Base-by-base conservation (phyloP, 176 grass and related monocot species). In the Saccharum officinarum region DNA sequence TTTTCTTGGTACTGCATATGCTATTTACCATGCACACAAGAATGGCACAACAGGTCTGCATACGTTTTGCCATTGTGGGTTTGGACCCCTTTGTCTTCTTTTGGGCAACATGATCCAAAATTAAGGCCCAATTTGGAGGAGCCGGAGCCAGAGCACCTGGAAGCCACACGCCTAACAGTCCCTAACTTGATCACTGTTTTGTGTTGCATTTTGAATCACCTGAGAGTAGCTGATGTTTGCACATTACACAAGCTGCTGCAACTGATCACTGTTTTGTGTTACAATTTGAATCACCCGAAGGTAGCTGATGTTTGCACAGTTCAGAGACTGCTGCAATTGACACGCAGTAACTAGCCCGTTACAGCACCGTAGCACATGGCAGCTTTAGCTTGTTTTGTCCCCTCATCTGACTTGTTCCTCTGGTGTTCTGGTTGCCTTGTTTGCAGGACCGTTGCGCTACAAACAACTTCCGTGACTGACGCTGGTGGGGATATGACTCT, bases 401-500 rank as follows among this genome's bases (percentile, higher is more conserved):
- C 44, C 14, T 68, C 31, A 77, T 67, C 82, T 77, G 57, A 77
- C 45, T 49, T 62, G 7, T 36, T 45, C 31, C 69, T 23, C 23
- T 41, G 67, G 5, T 60, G 63, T 69, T 78, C 60, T 34, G 37
- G 40, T 73, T 86, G 40, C 13, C 38, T 20, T 86, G 14, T 64
- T 73, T 73, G 76, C 68, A 86, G 84, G 55, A 80, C 45, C 41
- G 22, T 80, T 63, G 18, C 3, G 16, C 65, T 30, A 30, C 23
- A 15, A 23, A 28, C 76, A 14, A 42, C 59, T 72, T 31, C 13
- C 5, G 14, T n/a, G 39, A 57, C 59, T 84, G 72, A 64, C 40
- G 14, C 12, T 4, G 36, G 67, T 17, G 36, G 25, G 31, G 37
- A 37, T 65, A 76, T 69, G 67, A 33, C 75, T 59, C 16, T 26